A percentile compares a stretch with the other conserved stretches of the same genome.
Evolutionary conservation across 1,284 basidiomycete species (phyloP).

Genomic region (Naganishia sp.): DNA sequence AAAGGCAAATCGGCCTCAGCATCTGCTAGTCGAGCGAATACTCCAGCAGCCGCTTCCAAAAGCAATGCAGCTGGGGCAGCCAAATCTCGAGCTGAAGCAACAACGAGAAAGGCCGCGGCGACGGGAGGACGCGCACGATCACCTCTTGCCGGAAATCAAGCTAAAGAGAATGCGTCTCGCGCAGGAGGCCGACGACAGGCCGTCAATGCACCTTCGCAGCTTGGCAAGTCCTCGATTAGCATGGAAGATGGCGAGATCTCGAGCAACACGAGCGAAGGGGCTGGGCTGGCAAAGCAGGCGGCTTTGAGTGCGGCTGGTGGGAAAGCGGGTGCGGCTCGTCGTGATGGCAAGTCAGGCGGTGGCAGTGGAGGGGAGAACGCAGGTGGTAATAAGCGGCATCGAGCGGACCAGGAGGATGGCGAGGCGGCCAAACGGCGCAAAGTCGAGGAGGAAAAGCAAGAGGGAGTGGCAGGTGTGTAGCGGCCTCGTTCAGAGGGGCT

Average conservation of each 20-base stretch:
- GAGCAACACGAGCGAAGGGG: constrained; percentile 15
- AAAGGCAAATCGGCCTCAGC: constrained; percentile 5
- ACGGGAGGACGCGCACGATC: background rate
- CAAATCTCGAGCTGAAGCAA: background rate
- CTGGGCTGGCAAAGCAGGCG: background rate
- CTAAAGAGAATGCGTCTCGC: constrained; percentile 5
- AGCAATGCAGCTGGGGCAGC: background rate
- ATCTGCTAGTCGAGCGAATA: background rate
- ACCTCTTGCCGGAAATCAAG: background rate
- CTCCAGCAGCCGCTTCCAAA: background rate
- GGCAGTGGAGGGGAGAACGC: background rate
- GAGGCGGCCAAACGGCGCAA: constrained; percentile 16
- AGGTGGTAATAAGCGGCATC: constrained; percentile 20
- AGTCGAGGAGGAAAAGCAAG: constrained; percentile 16
- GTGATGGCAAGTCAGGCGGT: background rate
- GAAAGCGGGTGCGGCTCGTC: background rate
- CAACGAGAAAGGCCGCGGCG: constrained; percentile 1
- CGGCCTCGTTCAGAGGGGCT: background rate
- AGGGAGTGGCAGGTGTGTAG: background rate
- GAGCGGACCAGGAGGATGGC: constrained; percentile 8
- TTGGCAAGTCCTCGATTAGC: constrained; percentile 16
- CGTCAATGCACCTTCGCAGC: constrained; percentile 4
- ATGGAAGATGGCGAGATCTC: constrained; percentile 28
- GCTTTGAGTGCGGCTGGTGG: background rate
- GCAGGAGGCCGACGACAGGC: constrained; percentile 14